Percentiles rank a stretch among this genome's conserved stretches.
Conservation (phyloP, 495 filamentous ascomycete genomes). For the Tuber melanosporum region DNA sequence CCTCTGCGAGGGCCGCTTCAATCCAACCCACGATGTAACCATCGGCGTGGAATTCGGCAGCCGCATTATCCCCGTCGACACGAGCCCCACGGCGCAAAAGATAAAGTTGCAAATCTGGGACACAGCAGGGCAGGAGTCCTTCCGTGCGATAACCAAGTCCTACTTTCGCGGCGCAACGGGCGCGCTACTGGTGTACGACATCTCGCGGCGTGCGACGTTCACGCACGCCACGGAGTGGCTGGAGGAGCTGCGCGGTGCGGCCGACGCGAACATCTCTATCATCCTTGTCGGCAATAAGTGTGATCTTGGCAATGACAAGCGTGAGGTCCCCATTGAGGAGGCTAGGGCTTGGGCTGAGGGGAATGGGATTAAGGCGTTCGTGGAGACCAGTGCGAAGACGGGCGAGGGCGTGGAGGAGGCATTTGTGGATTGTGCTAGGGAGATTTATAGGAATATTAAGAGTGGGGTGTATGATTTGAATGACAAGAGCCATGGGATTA, state of each 20-base stretch:
- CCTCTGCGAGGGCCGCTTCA: slow-evolving; percentile 94
- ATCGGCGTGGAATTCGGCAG: slow-evolving; percentile 97
- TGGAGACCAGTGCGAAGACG: slow-evolving; percentile 92
- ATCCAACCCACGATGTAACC: slow-evolving; percentile 86
- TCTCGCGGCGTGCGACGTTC: slow-evolving; percentile 79
- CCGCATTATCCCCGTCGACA: slow-evolving; percentile 80
- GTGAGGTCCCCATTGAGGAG: slow-evolving; percentile 70
- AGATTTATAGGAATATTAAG: slow-evolving; percentile 93
- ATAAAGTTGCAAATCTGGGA: slow-evolving; percentile 81
- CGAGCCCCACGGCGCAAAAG: slow-evolving; percentile 47
- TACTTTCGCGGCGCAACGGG: slow-evolving; percentile 94
- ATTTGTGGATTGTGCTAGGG: slow-evolving; percentile 84
- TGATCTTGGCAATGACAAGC: slow-evolving; percentile 63
- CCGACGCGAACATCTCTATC: slow-evolving; percentile 87
- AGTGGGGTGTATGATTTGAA: slow-evolving; percentile 89
- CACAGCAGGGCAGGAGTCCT: slow-evolving; percentile 90
- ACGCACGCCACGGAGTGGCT: slow-evolving; percentile 81
- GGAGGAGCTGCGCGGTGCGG: slow-evolving; percentile 82
- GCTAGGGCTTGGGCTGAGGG: slow-evolving; percentile 78
- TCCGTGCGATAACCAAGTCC: slow-evolving; percentile 71
- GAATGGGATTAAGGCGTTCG: slow-evolving; percentile 79
- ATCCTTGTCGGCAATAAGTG: slow-evolving; percentile 92
- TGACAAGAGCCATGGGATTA: slow-evolving; percentile 89
- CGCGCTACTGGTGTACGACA: slow-evolving; percentile 90
- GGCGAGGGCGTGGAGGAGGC: slow-evolving; percentile 89